Conservation (phyloP, 495 filamentous ascomycete genomes). For the Annulohypoxylon moriforme region DNA sequence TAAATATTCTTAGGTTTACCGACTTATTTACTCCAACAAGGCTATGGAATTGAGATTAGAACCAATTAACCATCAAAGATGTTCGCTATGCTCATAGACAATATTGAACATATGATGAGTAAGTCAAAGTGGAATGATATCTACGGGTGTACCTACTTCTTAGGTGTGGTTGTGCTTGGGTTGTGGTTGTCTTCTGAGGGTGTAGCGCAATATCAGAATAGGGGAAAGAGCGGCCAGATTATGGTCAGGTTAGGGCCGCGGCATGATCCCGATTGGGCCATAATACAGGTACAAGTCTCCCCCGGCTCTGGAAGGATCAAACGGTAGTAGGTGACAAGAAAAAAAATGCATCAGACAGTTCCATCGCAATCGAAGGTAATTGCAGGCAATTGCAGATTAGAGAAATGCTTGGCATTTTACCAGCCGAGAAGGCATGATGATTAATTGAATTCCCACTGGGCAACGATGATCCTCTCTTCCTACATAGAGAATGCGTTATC, state of each 20-base stretch:
- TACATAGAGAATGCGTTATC: slow-evolving; percentile 30
- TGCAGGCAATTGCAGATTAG: slow-evolving; percentile 32
- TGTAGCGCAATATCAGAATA: slow-evolving; percentile 22
- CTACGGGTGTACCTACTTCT: slow-evolving; percentile 4
- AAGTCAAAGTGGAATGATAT: slow-evolving; percentile 20
- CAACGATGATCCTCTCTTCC: slow-evolving; percentile 23
- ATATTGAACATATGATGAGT: slow-evolving; percentile 13
- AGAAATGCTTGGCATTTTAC: slow-evolving; percentile 41
- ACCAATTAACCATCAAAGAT: neutral
- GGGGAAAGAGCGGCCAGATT: slow-evolving; percentile 22
- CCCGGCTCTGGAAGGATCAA: slow-evolving; percentile 25
- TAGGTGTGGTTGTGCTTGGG: slow-evolving; percentile 6
- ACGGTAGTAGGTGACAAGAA: slow-evolving; percentile 23
- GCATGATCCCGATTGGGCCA: slow-evolving; percentile 33
- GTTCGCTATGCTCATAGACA: neutral
- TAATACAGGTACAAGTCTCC: slow-evolving; percentile 22
- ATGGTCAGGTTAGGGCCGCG: slow-evolving; percentile 15
- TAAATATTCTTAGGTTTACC: neutral
- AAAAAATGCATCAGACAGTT: slow-evolving; percentile 29
- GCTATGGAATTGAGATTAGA: slow-evolving; percentile 4
- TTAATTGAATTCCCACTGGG: slow-evolving; percentile 30
- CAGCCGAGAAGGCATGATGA: slow-evolving; percentile 38
- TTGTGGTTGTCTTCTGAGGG: neutral
- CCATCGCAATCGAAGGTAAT: slow-evolving; percentile 33
- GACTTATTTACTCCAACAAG: neutral